Percentiles rank a stretch among this genome's conserved stretches.
These are phyloP conservation scores for Quercus wislizeni DNA, from an alignment of 306 rosid genomes.

Conservation along the genomic window DNA sequence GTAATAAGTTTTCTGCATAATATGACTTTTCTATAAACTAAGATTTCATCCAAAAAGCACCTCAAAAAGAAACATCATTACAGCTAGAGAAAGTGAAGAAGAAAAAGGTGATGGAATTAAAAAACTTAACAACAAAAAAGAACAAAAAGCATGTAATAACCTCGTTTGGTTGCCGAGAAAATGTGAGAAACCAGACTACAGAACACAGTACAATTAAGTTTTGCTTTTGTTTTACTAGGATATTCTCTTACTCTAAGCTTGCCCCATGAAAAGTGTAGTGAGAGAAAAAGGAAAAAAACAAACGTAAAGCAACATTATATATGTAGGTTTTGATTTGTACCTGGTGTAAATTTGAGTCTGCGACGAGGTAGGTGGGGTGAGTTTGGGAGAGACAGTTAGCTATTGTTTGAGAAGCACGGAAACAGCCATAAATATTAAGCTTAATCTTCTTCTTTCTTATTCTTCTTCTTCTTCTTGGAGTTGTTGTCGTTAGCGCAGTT, in stretches of 20 bases:
- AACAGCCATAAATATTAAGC: neutral
- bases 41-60: constrained; percentile 25
- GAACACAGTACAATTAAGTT: neutral
- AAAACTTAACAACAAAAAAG: neutral
- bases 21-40: neutral
- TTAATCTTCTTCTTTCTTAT: neutral
- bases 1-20: constrained; percentile 20
- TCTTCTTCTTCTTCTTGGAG: neutral
- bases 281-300: neutral
- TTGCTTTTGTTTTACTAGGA: neutral
- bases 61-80: constrained; percentile 40
- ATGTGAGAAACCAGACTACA: constrained; percentile 8
- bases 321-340: neutral
- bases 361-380: neutral
- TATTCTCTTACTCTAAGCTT: constrained; percentile 13
- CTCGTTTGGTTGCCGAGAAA: constrained; percentile 23
- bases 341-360: neutral
- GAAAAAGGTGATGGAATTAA: neutral
- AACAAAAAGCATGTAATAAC: too few species aligned
- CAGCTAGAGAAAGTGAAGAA: neutral
- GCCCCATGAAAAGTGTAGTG: neutral
- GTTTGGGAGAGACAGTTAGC: neutral
- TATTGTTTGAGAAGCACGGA: neutral
- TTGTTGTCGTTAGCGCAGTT: constrained; percentile 5
- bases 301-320: neutral